A percentile compares a stretch with the other conserved stretches of the same genome.
Evolutionary conservation across 139 green algal genomes (phyloP).

Genomic region (Chlamydomonas applanata): DNA sequence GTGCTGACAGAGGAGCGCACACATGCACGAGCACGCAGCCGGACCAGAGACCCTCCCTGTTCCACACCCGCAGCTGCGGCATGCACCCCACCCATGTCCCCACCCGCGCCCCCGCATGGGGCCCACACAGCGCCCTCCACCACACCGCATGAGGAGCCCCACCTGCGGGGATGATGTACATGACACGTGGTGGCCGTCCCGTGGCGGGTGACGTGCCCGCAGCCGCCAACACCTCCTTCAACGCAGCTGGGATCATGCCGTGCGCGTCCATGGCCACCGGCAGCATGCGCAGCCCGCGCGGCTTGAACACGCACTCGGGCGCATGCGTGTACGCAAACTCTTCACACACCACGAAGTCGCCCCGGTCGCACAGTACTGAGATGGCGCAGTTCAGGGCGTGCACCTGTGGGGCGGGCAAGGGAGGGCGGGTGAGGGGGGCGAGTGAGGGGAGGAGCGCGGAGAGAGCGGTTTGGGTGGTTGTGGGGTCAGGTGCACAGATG

Average conservation of each 20-base stretch:
- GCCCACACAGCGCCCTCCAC: no score
- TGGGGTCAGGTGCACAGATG: no score
- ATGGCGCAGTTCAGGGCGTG: conserved; percentile 6
- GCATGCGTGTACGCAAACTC: conserved; percentile 40
- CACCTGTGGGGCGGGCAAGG: conserved; percentile 8
- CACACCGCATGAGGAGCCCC: no score
- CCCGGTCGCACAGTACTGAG: neutral
- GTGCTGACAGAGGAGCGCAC: no score
- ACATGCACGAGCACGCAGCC: no score
- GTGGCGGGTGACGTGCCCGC: neutral
- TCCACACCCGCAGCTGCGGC: no score
- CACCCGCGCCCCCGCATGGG: no score
- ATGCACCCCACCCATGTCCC: no score
- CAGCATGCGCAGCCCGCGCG: conserved; percentile 42
- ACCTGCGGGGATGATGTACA: conserved; percentile 71
- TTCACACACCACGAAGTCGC: conserved; percentile 15
- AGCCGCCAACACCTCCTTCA: conserved; percentile 36
- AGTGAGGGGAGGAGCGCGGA: no score
- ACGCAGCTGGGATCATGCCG: conserved; percentile 52
- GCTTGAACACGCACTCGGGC: conserved; percentile 59
- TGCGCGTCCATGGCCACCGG: conserved; percentile 31
- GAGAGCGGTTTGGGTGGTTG: no score
- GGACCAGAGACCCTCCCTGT: no score
- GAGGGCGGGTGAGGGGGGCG: no score
- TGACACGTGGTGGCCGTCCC: conserved; percentile 25